Evolutionary conservation across 2,329 filamentous ascomycete genomes (phyloP), one percentile per base, ranked within the genome.

Genomic region (Clonostachys solani): DNA sequence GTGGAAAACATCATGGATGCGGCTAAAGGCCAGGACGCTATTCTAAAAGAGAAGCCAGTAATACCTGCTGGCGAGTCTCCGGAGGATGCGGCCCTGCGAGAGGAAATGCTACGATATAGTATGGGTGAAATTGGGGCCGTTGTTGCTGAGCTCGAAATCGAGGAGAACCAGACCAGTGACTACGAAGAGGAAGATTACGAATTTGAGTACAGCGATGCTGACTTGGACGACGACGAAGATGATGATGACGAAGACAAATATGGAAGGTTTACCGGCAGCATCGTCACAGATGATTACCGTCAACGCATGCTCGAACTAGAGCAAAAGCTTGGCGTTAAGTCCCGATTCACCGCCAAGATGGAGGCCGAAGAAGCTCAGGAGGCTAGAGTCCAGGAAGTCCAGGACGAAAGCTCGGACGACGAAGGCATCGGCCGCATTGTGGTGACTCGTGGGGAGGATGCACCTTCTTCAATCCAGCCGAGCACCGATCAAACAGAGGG

Each of bases 31-130:
- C 75, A 81, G 53, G 77, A 84, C 54, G 63, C 60, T 10, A 65
- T 74, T 33, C 65, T 69, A 29, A 60, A 63, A 40, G 64, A 72
- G 33, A 59, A 71, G 33, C 62, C 68, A 2, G 69, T 90, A 12
- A 77, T 87, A 13, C 87, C 90, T 2, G 77, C 84, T 2, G 78
- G 87, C 45, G 94, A 99, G 57, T 81, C 86, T 0, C 74, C 80
- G 12, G 91, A 95, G 54, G 92, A 96, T 52, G 87, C 90, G 5
- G 78, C 78, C 33, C 66, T 96, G 19, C 84, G 94, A 6, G 81
- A 85, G 48, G 85, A 96, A 59, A 97, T 99, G 92, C 75, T 97
- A 8, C 79, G 88, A 52, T 99, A 97, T 61, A 86, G 89, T 51
- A 77, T 96, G 66, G 85, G 86, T 41, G 92, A 97, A 64, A 85